A percentile compares a stretch with the other conserved stretches of the same genome.
These are phyloP conservation scores for Hericium erinaceus DNA, from an alignment of 768 basidiomycete genomes.

Conservation along the genomic window DNA sequence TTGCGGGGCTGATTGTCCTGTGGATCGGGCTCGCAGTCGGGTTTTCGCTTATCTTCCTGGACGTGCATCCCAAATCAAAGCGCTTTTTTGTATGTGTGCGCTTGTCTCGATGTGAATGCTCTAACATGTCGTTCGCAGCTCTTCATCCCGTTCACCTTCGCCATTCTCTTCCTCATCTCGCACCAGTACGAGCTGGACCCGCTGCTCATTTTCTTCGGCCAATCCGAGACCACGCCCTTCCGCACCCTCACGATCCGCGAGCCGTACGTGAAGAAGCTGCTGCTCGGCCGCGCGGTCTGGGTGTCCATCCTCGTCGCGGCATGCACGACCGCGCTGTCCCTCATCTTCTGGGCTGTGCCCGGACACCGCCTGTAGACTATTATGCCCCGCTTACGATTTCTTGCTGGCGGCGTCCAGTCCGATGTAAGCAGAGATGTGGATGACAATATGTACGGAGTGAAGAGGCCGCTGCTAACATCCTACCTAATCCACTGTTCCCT, in stretches of 20 bases:
- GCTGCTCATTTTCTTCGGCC: slow-evolving; percentile 84
- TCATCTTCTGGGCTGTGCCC: slow-evolving; percentile 94
- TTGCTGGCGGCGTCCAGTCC: too few relatives aligned
- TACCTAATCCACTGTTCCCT: too few relatives aligned
- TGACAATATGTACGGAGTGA: too few relatives aligned
- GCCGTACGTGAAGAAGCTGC: slow-evolving; percentile 86
- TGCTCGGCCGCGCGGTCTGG: slow-evolving; percentile 88
- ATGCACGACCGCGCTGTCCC: slow-evolving; percentile 70
- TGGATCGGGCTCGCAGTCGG: slow-evolving; percentile 94
- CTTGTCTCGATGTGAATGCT: too few relatives aligned
- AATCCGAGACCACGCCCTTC: slow-evolving; percentile 97
- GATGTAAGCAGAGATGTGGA: too few relatives aligned
- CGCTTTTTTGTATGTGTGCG: slow-evolving; percentile 95
- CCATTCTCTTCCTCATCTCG: slow-evolving; percentile 84
- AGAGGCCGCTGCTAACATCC: too few relatives aligned
- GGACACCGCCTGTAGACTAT: slow-evolving; percentile 68
- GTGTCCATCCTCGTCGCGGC: slow-evolving; percentile 71
- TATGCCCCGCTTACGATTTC: too few relatives aligned
- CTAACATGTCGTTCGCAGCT: too few relatives aligned
- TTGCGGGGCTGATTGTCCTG: slow-evolving; percentile 73
- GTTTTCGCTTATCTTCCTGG: slow-evolving; percentile 89
- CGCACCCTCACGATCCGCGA: slow-evolving; percentile 86
- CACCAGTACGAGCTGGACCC: slow-evolving; percentile 98
- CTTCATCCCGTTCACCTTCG: slow-evolving; percentile 88
- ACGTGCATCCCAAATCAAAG: slow-evolving; percentile 85